Evolutionary conservation across 2,329 filamentous ascomycete species (phyloP).

Genomic region (Taxawa tesnikishii): DNA sequence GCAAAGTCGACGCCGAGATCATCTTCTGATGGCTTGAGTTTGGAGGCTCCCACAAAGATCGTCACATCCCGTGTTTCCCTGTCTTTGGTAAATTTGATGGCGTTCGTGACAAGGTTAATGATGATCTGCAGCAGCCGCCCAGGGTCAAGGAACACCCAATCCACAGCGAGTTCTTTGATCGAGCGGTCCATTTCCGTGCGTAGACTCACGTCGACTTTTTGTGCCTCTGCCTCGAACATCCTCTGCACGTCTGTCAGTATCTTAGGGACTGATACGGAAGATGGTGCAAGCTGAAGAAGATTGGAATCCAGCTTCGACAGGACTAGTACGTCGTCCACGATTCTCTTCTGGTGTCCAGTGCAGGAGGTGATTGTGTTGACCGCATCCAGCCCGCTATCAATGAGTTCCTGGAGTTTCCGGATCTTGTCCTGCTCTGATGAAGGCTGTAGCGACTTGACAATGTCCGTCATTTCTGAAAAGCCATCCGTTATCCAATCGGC

Average conservation of each 20-base stretch:
- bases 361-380: conserved; percentile 19
- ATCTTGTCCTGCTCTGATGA: not conserved
- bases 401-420: not conserved
- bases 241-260: conserved; percentile 22
- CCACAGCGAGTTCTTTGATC: conserved; percentile 20
- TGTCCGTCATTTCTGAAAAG: not conserved
- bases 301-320: conserved; percentile 23
- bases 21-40: conserved; percentile 18
- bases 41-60: conserved; percentile 24
- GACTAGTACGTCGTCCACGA: conserved; percentile 35
- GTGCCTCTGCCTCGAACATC: conserved; percentile 28
- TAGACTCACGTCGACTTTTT: conserved; percentile 19
- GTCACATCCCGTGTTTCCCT: conserved; percentile 19
- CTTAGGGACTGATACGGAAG: conserved; percentile 22
- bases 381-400: conserved; percentile 11
- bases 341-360: conserved; percentile 21
- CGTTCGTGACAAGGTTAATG: conserved; percentile 30
- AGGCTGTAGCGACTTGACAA: not conserved
- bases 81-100: conserved; percentile 34
- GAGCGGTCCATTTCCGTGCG: conserved; percentile 22
- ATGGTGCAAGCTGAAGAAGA: conserved; percentile 26
- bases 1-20: conserved; percentile 22
- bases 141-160: conserved; percentile 27
- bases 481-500: conserved; percentile 26
- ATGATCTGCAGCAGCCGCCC: conserved; percentile 31